A percentile compares a stretch with the other conserved stretches of the same genome.
These are phyloP conservation scores for Scheffersomyces stambukii DNA, from an alignment of 1,139 yeast species.

Conservation along the genomic window DNA sequence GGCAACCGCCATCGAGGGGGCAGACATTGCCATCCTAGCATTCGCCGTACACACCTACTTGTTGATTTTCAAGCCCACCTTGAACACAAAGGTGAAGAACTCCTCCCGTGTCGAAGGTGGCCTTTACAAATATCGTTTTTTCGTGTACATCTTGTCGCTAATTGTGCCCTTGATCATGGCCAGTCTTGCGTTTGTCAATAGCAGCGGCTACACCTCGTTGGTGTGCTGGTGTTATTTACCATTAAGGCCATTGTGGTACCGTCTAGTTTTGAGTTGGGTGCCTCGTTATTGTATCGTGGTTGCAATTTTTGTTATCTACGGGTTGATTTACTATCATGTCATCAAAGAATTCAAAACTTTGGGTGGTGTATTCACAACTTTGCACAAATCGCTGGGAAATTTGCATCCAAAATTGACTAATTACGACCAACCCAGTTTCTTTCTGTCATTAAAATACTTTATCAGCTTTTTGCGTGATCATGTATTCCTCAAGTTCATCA, in stretches of 20 bases:
- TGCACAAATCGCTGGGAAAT: slow-evolving; percentile 16
- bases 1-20: slow-evolving; percentile 79
- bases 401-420: too few relatives aligned
- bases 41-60: slow-evolving; percentile 83
- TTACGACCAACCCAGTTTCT: slow-evolving; percentile 30
- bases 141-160: slow-evolving; percentile 57
- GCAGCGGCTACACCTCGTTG: slow-evolving; percentile 55
- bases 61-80: slow-evolving; percentile 59
- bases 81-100: slow-evolving; percentile 41
- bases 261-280: slow-evolving; percentile 75
- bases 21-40: slow-evolving; percentile 77
- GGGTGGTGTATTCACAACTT: slow-evolving; percentile 42
- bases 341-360: slow-evolving; percentile 52
- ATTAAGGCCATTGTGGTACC: slow-evolving; percentile 67
- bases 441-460: slow-evolving; percentile 31
- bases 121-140: slow-evolving; percentile 53
- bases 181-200: slow-evolving; percentile 60
- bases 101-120: slow-evolving; percentile 66
- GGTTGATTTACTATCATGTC: slow-evolving; percentile 71
- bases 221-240: slow-evolving; percentile 85
- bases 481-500: slow-evolving; percentile 25
- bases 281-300: slow-evolving; percentile 71
- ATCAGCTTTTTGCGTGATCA: slow-evolving; percentile 18
- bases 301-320: slow-evolving; percentile 60
- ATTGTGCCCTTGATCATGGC: slow-evolving; percentile 68